Evolutionary conservation across 2,329 filamentous ascomycete genomes (phyloP), one percentile per base, ranked within the genome.

Genomic region (Colletotrichum karsti): DNA sequence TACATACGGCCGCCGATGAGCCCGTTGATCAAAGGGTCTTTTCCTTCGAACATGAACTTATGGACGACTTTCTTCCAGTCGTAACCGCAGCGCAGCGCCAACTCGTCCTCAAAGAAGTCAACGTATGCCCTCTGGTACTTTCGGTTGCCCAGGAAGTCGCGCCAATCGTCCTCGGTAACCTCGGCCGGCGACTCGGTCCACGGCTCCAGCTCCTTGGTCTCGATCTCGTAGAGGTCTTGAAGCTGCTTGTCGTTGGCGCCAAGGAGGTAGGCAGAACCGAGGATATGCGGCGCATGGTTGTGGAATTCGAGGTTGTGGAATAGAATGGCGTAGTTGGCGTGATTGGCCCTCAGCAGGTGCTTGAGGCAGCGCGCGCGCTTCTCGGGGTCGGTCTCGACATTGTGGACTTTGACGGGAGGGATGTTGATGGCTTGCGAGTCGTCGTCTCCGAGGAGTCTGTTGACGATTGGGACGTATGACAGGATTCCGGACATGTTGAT

Each of bases 61-160:
- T 89, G 82, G 8, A 97, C 83, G 3, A 97, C 88, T 59, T 85
- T 84, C 75, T 92, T 93, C 93, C 96, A 98, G 76, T 97, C 88
- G 77, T 98, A 98, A 37, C 89, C 85, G 73, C 91, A 88, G 28
- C 83, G 82, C 78, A 88, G 82, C 3, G 93, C 94, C 30, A 98
- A 84, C 74, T 94, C 90, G 77, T 99, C 96, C 78, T 99, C 96
- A 76, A 97, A 98, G 77, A 96, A 98, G 77, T 99, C 95, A 63
- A 99, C 85, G 76, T 91, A 99, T 1, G 94, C 95, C 67, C 95
- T 88, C 79, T 99, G 94, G 76, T 97, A 98, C 70, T 84, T 89
- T 73, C 87, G 87, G 77, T 94, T 89, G 22, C 95, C 95, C 33
- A 98, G 78, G 74, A 90, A 96, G 64, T 95, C 92, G 70, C 91